Evolutionary conservation across 148 eudicot species (phyloP).

Genomic region (Silene latifolia): DNA sequence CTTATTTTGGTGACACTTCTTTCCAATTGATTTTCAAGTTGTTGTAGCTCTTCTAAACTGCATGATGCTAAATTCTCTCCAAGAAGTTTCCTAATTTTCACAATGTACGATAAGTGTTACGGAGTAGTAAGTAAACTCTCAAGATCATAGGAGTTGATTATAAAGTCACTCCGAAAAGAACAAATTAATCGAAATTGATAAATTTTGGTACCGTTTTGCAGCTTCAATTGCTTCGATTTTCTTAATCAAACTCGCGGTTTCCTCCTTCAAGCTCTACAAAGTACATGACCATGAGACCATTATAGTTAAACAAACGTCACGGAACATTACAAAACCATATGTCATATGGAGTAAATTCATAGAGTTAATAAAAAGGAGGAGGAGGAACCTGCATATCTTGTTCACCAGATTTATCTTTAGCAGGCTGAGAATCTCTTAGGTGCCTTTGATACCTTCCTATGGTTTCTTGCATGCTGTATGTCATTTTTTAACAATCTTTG

Average conservation of each 20-base stretch:
- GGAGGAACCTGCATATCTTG: constrained; percentile 61
- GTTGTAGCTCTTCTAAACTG: constrained; percentile 63
- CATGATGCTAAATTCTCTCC: constrained; percentile 78
- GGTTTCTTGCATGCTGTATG: constrained; percentile 81
- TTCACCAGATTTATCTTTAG: constrained; percentile 35
- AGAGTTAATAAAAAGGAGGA: too few species aligned
- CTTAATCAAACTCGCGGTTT: constrained; percentile 63
- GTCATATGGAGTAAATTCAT: too few species aligned
- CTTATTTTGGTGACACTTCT: constrained; percentile 60
- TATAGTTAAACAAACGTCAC: neutral
- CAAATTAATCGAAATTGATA: too few species aligned
- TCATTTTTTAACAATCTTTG: neutral
- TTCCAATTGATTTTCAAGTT: constrained; percentile 73
- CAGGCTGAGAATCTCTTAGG: constrained; percentile 50
- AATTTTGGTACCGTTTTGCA: constrained; percentile 54
- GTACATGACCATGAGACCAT: neutral
- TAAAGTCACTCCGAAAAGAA: too few species aligned
- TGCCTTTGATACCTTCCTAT: constrained; percentile 65
- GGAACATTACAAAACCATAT: neutral
- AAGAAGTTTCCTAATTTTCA: constrained; percentile 53
- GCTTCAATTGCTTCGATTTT: constrained; percentile 70
- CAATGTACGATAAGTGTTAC: neutral
- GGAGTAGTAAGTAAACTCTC: too few species aligned
- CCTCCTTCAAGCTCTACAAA: constrained; percentile 73
- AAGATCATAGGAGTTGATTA: too few species aligned